Base-by-base conservation (phyloP, 805 yeast species). In the Blastobotrys terrestris region DNA sequence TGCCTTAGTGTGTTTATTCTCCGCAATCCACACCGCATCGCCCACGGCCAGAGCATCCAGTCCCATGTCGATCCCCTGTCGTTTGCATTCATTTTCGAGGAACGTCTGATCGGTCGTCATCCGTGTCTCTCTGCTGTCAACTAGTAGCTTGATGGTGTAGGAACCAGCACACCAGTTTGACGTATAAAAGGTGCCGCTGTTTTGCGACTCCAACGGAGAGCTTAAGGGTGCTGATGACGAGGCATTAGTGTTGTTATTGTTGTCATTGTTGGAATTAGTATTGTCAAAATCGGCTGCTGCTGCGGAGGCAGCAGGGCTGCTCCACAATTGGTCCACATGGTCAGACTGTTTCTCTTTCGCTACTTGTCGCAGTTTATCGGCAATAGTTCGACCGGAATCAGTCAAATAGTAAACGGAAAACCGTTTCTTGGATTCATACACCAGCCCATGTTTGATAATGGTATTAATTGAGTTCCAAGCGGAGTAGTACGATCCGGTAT, bases 21-120 rank as follows among this genome's bases (percentile, higher is more conserved):
- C 76, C 0, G 97, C 99, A 2, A 90, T 75, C 99, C 98, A 94
- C 7, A 85, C 57, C 0, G 85, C 84, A 70, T 94, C 99, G 3
- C 99, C 98, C 2, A 91, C 79, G 0, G 94, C 71, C 26, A 94
- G 72, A 1, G 87, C 72, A 47, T 79, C 67, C 0, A 77, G 78
- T 18, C 79, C 83, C 49, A 79, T 72, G 2, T 69, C 66, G 1
- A 85, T 72, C 0, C 82, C 83, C 7, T 72, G 63, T 16, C 72
- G 67, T 0, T 62, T 63, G 15, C 92, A 70, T 42, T 83, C 78
- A 1, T 72, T 74, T 1, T 74, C 68, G 62, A 94, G 90, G 65
- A 79, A 89, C 52, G 80, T 84, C 13, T 97, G 74, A 11, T 42
- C 46, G 14, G 6, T 15, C 13, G 44, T 91, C 89, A 31, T 67